Evolutionary conservation across 2,329 filamentous ascomycete species (phyloP).

Genomic region (Aspergillaceae sp.): DNA sequence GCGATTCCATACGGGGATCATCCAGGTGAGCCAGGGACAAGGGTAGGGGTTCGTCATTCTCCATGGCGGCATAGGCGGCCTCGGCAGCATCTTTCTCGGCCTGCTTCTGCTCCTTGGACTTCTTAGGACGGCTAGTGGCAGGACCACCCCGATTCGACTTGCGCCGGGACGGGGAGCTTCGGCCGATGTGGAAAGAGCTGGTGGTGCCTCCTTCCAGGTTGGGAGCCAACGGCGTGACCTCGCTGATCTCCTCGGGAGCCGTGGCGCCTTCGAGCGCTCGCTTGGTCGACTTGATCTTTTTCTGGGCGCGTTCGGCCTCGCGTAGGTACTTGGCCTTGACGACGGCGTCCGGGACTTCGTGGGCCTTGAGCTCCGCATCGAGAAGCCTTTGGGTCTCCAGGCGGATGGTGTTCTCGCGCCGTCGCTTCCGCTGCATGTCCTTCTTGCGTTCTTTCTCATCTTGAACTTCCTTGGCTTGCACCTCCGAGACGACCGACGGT

Average conservation of each 20-base stretch:
- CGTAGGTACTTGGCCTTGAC: constrained; percentile 72
- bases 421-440: constrained; percentile 96
- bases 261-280: constrained; percentile 78
- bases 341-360: constrained; percentile 69
- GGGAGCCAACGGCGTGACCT: constrained; percentile 63
- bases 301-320: constrained; percentile 81
- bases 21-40: constrained; percentile 48
- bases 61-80: constrained; percentile 68
- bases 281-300: constrained; percentile 87
- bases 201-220: constrained; percentile 79
- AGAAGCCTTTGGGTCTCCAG: constrained; percentile 79
- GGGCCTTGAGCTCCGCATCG: constrained; percentile 66
- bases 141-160: constrained; percentile 45
- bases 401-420: constrained; percentile 87
- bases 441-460: constrained; percentile 99
- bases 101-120: constrained; percentile 69
- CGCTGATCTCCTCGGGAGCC: constrained; percentile 60
- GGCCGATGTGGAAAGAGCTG: constrained; percentile 68
- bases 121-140: constrained; percentile 60
- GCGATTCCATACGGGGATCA: constrained; percentile 38
- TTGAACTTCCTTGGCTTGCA: constrained; percentile 79
- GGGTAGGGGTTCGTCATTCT: constrained; percentile 36
- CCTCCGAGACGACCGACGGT: constrained; percentile 71
- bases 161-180: constrained; percentile 44
- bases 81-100: constrained; percentile 69